Evolutionary conservation across 306 rosid genomes (phyloP), one percentile per base, ranked within the genome.

Genomic region (Cicer cuneatum): DNA sequence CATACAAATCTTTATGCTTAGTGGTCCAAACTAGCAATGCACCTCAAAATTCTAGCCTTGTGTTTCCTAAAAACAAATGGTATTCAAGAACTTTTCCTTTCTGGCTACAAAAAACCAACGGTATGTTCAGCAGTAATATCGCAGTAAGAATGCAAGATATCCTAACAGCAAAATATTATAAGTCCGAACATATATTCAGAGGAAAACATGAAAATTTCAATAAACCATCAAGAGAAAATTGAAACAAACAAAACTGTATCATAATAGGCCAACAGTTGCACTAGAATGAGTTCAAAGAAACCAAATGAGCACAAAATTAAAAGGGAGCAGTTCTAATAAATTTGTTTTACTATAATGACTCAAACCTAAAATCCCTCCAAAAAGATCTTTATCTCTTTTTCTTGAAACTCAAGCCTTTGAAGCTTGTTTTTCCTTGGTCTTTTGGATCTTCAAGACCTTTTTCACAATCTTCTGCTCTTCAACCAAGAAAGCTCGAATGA

Each of bases 391-490:
- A 56, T 66, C 74, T 51, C 76, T 10, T 45, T 45, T n/a, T 35
- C 48, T 10, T 35, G 39, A 72, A 43, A 37, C 51, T 89, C 48
- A 89, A 49, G n/a, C 87, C 86, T 82, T 88, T n/a, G 42, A 77
- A 24, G 91, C 66, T 45, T 69, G 85, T 74, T 84, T 90, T 76
- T 90, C 93, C 74, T 88, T 90, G 6, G 96, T 68, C 88, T 90
- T 88, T 71, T 90, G 96, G 75, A 90, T 88, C 92, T 87, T 87
- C 90, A 90, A 84, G 13, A 90, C 92, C 84, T 90, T 90, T 56
- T 90, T 90, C 71, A 87, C 96, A 53, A 90, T 90, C 87, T 90
- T 90, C 70, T 87, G 92, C 81, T 90, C 92, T 75, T 90, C 96
- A 69, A 90, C 96, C 81, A 87, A 81, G 79, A 87, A 90, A 39